Evolutionary conservation across 139 green algal species (phyloP).

Genomic region (Picochlorum sp.): DNA sequence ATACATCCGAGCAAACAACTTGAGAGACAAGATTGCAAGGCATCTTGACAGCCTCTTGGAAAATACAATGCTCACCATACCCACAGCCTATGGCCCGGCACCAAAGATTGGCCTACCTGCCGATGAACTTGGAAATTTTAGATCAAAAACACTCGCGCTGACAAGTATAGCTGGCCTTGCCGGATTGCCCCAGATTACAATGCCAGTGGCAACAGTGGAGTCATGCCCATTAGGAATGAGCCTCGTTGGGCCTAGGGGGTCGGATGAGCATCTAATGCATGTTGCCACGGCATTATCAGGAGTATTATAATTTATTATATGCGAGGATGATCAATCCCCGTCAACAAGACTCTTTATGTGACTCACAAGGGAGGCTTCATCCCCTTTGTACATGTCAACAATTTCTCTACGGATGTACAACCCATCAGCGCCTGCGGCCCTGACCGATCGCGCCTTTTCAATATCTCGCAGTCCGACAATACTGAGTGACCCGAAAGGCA

Average conservation of each 20-base stretch:
- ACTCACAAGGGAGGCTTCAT: not conserved
- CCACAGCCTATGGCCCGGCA: constrained; percentile 61
- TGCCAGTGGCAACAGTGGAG: constrained; percentile 57
- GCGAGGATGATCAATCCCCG: constrained; percentile 16
- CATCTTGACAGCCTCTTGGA: constrained; percentile 48
- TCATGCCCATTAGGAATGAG: constrained; percentile 70
- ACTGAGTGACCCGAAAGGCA: constrained; percentile 48
- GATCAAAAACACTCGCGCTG: constrained; percentile 52
- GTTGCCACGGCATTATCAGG: constrained; percentile 6
- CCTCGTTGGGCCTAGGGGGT: constrained; percentile 59
- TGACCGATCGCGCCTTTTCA: constrained; percentile 50
- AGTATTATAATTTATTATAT: constrained; percentile 31
- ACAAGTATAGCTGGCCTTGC: constrained; percentile 70
- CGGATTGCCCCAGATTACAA: constrained; percentile 72
- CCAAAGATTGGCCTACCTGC: constrained; percentile 37
- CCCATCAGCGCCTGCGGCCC: constrained; percentile 49
- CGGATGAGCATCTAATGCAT: constrained; percentile 70
- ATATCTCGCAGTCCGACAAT: constrained; percentile 48
- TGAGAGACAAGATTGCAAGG: constrained; percentile 32
- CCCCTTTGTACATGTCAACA: constrained; percentile 18
- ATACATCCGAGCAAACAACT: constrained; percentile 10
- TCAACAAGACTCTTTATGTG: too few species aligned
- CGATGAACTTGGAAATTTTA: constrained; percentile 53
- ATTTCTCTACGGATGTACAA: constrained; percentile 64
- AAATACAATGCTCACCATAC: constrained; percentile 60